Evolutionary conservation across 1,284 basidiomycete species (phyloP), one percentile per base, ranked within the genome.

Genomic region (Ceratobasidium sp.): DNA sequence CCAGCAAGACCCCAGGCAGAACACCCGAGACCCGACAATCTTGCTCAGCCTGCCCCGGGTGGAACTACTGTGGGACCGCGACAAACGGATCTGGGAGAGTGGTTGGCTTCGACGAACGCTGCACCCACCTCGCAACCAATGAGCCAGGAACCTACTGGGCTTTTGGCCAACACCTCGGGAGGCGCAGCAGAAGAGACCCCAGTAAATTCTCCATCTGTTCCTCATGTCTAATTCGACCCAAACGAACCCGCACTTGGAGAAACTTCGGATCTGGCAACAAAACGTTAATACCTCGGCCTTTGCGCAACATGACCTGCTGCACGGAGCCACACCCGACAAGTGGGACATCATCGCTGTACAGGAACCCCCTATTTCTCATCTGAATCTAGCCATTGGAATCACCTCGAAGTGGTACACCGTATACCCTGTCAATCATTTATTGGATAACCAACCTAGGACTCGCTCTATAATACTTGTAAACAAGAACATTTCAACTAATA

Each of bases 331-430:
- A 16, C 63, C 63, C 4, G n/a, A n/a, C 1, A 38, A 43, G 21
- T 67, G 63, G 63, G 63, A 67, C 49, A 21, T 67, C 6, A n/a
- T 67, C 16, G 49, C 63, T 11, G 4, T 67, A 13, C 63, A 69
- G 26, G 35, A 69, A 43, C 64, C 64, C 7, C 23, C 50, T 18
- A 1, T 55, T 32, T 5, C 7, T 7, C 18, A 23, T 16, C 21
- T 35, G 46, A 57, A 32, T n/a, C 41, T 28, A 8, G 50, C 64
- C 9, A 54, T 44, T n/a, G 21, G 38, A 1, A 46, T 55, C 35
- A 43, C 64, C 8, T 38, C 41, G 1, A 26, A 30, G 4, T 69
- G 52, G 50, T 21, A 55, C 2, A 43, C 64, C 1, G 63, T 67
- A 21, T 67, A 54, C 26, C 64, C 64, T 6, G 28, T 38, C 2